phyloP scores from a whole-genome alignment of 495 filamentous ascomycete species.

The Neurospora terricola region DNA sequence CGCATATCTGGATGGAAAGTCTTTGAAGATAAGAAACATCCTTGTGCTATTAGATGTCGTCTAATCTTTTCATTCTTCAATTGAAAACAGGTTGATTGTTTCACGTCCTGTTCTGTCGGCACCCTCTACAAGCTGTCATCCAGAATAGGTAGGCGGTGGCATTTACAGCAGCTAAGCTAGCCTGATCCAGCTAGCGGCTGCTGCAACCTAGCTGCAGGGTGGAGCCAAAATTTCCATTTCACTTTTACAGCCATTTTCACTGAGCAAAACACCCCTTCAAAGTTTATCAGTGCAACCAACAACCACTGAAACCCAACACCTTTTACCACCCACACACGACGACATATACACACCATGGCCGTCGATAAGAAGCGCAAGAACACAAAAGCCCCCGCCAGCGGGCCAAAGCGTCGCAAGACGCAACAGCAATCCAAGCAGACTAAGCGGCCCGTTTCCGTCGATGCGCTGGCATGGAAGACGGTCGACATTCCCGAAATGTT shows the following conservation, averaged over 20 bases:
- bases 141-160: background rate
- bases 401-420: slow-evolving; percentile 40
- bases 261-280: background rate
- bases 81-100: background rate
- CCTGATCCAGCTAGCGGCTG: background rate
- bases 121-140: background rate
- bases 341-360: slow-evolving; percentile 15
- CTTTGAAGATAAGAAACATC: background rate
- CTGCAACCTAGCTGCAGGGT: slow-evolving; percentile 2
- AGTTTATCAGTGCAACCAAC: background rate
- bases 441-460: slow-evolving; percentile 36
- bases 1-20: background rate
- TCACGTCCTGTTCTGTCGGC: background rate
- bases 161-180: background rate
- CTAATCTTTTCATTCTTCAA: background rate
- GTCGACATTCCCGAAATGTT: slow-evolving; percentile 77
- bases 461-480: slow-evolving; percentile 71
- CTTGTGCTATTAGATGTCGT: background rate
- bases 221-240: slow-evolving; percentile 16
- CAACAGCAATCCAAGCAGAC: slow-evolving; percentile 5
- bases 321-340: background rate
- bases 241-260: background rate
- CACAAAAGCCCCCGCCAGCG: slow-evolving; percentile 17
- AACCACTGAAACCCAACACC: background rate
- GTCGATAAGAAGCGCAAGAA: slow-evolving; percentile 37